Evolutionary conservation across 2,329 filamentous ascomycete species (phyloP), one percentile per base, ranked within the genome.

Genomic region (Ophiosphaerella korrae): DNA sequence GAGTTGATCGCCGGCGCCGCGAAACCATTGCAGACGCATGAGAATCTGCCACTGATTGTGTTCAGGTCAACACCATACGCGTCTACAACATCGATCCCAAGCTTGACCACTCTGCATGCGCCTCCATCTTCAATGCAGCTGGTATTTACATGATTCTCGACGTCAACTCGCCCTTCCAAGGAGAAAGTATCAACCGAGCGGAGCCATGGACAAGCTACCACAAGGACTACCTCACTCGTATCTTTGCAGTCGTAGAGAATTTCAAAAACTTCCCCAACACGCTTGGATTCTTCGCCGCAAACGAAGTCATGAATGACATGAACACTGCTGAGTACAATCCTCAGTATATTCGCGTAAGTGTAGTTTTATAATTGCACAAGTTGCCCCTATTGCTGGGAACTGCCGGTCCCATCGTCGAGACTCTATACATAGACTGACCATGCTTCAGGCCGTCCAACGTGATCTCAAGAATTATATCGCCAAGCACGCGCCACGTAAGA

Each of bases 391-490:
- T 11, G 26, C 11, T 29, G 26, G 8, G 3, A 8, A 6, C 6
- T 29, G 26, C 8, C 13, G 9, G 33, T 16, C 16, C 8, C 16
- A 18, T 18, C 33, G 33, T 12, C 8, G 13, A 35, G 13, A 7
- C 13, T n/a, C 13, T n/a, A 7, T 35, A 2, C 33, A 35, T 31
- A 8, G 14, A 18, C 45, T 47, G 24, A 52, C 32, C 24, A 7
- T n/a, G 40, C 23, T 47, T 45, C 35, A 68, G 53, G 85, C 86
- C 37, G 81, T 88, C 49, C 81, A 85, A 63, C 82, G 86, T 60
- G 86, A 89, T 58, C 76, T 88, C 71, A 88, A 88, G 74, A 80
- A 85, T 53, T 89, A 88, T 73, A 88, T 88, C 66, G 75, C 79
- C 44, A 80, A 82, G 48, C 80, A 88, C 57, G 71, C 78, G 4